Conservation (phyloP, 1,139 yeast genomes). For the Candida albicans region DNA sequence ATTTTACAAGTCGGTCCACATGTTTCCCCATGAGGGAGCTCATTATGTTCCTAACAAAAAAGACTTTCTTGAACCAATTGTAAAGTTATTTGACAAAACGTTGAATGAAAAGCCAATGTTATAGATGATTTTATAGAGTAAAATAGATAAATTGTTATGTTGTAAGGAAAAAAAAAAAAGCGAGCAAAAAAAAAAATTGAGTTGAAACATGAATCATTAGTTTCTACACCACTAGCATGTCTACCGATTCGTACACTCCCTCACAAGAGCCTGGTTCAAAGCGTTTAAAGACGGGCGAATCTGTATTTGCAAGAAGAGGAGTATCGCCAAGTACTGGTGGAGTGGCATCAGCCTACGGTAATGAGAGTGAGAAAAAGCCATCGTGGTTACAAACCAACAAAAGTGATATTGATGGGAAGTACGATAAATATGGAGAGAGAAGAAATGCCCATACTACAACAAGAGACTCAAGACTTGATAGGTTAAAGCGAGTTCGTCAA, state of each 20-base stretch:
- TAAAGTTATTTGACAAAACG: constrained; percentile 23
- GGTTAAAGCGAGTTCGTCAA: constrained; percentile 11
- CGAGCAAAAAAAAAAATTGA: not conserved
- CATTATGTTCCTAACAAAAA: constrained; percentile 35
- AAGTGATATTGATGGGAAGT: constrained; percentile 29
- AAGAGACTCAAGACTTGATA: constrained; percentile 2
- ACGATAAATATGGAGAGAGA: constrained; percentile 41
- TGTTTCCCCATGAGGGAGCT: constrained; percentile 37
- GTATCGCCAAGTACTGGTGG: not conserved
- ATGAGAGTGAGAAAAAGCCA: constrained; percentile 27
- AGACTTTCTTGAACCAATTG: constrained; percentile 28
- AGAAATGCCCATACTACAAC: constrained; percentile 2
- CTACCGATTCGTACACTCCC: constrained; percentile 4
- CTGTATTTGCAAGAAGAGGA: constrained; percentile 28
- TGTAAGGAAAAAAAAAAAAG: not conserved
- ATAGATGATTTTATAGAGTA: constrained; percentile 8
- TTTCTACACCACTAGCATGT: not conserved
- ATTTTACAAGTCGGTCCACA: constrained; percentile 19
- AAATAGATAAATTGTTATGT: not conserved
- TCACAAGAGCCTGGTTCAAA: constrained; percentile 6
- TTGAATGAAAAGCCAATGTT: constrained; percentile 18
- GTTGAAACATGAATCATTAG: no score
- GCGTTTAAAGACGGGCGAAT: constrained; percentile 10
- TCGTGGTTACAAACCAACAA: constrained; percentile 37
- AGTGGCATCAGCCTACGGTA: constrained; percentile 27